Evolutionary conservation across 257 asterid species (phyloP), one percentile per base, ranked within the genome.

Genomic region (Schizonepeta tenuifolia): DNA sequence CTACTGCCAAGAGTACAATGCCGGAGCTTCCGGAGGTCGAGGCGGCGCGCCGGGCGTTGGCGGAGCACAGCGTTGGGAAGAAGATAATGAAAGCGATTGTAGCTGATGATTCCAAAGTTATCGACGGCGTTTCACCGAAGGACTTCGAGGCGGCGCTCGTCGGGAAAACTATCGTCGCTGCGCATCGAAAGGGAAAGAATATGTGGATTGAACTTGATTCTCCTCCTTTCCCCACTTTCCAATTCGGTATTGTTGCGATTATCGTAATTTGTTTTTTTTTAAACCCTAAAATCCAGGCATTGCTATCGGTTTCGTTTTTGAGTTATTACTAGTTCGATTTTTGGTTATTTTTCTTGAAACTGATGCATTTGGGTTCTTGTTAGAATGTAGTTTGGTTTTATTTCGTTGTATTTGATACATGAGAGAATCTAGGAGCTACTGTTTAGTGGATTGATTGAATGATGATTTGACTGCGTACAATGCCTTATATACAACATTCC

Each of bases 21-120:
- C 99, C 99, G 80, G 99, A 95, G 85, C 95, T 95, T 8, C 99
- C 99, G 62, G 98, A 92, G 86, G 99, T 95, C 43, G 98, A 95
- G 86, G 92, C 98, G 66, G 97, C 99, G 82, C 96, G 98, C 18
- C 84, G 92, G 53, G 99, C 95, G 43, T 36, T 92, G 6, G 87
- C 86, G 84, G 97, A 88, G 17, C 83, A 90, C 85, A 92, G 98
- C 75, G 71, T 81, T 1, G 99, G 99, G 54, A 91, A 88, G 88
- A 92, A 76, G 83, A 92, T 92, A 5, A 31, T 36, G 15, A 88
- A 61, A 75, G 81, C 97, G 51, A 80, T 78, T 26, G 89, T 95
- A 26, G 96, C 98, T 69, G 87, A 87, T 60, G 99, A 95, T 69
- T 4, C 89, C 31, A 95, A 90, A 77, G 99, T 95, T 77, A 86